A percentile compares a stretch with the other conserved stretches of the same genome.
Evolutionary conservation across 768 basidiomycete genomes (phyloP).

Genomic region (Mycena capillaripes): DNA sequence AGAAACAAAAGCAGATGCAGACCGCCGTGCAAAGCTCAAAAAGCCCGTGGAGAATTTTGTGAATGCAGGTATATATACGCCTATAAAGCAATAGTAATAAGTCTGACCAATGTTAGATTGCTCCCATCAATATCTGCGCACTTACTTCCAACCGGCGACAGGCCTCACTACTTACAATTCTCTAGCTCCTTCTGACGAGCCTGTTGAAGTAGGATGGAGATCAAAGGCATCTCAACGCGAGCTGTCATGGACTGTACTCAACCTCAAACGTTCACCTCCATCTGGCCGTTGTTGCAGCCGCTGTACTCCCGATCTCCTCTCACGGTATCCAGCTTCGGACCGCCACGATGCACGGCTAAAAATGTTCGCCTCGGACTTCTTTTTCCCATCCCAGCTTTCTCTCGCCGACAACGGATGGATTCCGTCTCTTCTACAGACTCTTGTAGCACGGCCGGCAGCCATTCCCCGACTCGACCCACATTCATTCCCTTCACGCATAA

Average conservation of each 20-base stretch:
- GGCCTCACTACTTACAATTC: background rate
- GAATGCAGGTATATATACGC: background rate
- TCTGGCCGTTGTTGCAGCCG: constrained; percentile 2
- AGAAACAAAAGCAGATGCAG: background rate
- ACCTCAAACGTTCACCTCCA: constrained; percentile 21
- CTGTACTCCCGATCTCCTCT: constrained; percentile 20
- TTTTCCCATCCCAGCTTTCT: constrained; percentile 14
- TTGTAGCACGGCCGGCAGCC: background rate
- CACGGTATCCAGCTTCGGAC: constrained; percentile 18
- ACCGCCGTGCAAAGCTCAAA: background rate
- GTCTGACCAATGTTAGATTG: background rate
- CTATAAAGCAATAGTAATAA: background rate
- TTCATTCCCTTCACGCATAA: constrained; percentile 12
- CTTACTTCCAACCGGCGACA: background rate
- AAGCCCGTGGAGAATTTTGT: background rate
- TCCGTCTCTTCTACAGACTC: constrained; percentile 8
- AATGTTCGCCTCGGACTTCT: constrained; percentile 16
- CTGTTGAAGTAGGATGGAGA: constrained; percentile 7
- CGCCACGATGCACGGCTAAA: constrained; percentile 21
- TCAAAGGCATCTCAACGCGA: constrained; percentile 18
- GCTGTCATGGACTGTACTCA: constrained; percentile 23
- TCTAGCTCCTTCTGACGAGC: background rate
- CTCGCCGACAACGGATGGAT: constrained; percentile 19
- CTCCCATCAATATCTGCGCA: background rate
- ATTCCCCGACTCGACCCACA: background rate